Percentiles rank a stretch among this genome's conserved stretches.
Evolutionary conservation across 2,329 filamentous ascomycete genomes (phyloP).

Genomic region (Venturiaceae sp.): DNA sequence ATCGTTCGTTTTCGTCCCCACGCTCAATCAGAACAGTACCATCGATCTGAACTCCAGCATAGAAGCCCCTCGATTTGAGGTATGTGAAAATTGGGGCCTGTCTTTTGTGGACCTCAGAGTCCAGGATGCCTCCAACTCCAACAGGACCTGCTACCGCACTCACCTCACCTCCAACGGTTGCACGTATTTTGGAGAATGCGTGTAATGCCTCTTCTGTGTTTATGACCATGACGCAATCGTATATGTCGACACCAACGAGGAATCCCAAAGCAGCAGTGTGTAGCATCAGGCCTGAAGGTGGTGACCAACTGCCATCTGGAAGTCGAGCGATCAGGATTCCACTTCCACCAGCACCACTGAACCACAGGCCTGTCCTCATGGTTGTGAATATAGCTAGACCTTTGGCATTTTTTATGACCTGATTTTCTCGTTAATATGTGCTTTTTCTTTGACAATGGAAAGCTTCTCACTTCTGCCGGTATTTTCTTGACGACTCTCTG

Average conservation of each 20-base stretch:
- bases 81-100: constrained; percentile 72
- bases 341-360: constrained; percentile 83
- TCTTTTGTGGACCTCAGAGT: constrained; percentile 48
- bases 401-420: constrained; percentile 80
- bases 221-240: constrained; percentile 90
- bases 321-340: constrained; percentile 78
- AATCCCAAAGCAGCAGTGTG: constrained; percentile 87
- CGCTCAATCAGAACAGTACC: constrained; percentile 80
- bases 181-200: constrained; percentile 67
- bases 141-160: constrained; percentile 69
- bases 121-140: constrained; percentile 62
- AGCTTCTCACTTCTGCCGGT: constrained; percentile 50
- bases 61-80: constrained; percentile 81
- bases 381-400: constrained; percentile 91
- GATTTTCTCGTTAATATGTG: not conserved
- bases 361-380: constrained; percentile 87
- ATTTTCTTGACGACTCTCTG: constrained; percentile 71
- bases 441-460: not conserved
- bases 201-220: constrained; percentile 66
- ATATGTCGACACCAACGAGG: constrained; percentile 84
- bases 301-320: constrained; percentile 82
- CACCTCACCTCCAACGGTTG: constrained; percentile 75
- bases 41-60: constrained; percentile 77
- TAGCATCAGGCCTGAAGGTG: constrained; percentile 80
- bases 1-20: constrained; percentile 78